A percentile compares a stretch with the other conserved stretches of the same genome.
phyloP scores from a whole-genome alignment of 2,329 filamentous ascomycete species.

The Colletotrichum simmondsii region DNA sequence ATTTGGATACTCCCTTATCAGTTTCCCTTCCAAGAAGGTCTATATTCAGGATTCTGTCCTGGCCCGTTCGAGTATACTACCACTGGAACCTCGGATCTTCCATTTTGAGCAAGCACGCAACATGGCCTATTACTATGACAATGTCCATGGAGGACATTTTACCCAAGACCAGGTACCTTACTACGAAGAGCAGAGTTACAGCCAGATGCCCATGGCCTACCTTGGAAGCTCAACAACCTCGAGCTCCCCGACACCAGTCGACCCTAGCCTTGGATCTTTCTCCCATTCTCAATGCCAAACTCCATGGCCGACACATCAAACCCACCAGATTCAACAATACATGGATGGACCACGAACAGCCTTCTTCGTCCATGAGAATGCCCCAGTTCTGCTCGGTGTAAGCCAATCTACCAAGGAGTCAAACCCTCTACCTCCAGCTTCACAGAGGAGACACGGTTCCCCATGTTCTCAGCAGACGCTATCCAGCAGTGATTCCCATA shows the following conservation, averaged over 20 bases:
- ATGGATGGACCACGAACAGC: conserved; percentile 27
- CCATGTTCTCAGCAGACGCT: conserved; percentile 51
- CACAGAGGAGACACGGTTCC: conserved; percentile 45
- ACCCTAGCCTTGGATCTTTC: conserved; percentile 17
- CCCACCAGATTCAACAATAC: conserved; percentile 31
- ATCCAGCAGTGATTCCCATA: conserved; percentile 50
- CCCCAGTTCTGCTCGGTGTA: conserved; percentile 13
- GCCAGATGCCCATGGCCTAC: conserved; percentile 11
- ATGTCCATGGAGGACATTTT: conserved; percentile 12
- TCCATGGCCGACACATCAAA: conserved; percentile 17
- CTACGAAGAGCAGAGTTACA: conserved; percentile 16
- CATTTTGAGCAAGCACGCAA: neutral
- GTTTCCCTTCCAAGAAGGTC: neutral
- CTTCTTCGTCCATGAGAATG: conserved; percentile 24
- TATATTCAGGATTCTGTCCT: neutral
- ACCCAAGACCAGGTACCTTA: conserved; percentile 5
- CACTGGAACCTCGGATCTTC: neutral
- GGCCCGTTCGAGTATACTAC: neutral
- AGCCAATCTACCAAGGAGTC: conserved; percentile 3
- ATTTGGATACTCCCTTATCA: neutral
- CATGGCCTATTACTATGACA: conserved; percentile 16
- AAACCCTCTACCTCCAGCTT: conserved; percentile 37
- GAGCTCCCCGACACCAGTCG: conserved; percentile 9
- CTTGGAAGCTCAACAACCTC: neutral
- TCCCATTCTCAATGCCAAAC: conserved; percentile 16